phyloP scores from a whole-genome alignment of 2,329 filamentous ascomycete species.

The Epichloe festucae region DNA sequence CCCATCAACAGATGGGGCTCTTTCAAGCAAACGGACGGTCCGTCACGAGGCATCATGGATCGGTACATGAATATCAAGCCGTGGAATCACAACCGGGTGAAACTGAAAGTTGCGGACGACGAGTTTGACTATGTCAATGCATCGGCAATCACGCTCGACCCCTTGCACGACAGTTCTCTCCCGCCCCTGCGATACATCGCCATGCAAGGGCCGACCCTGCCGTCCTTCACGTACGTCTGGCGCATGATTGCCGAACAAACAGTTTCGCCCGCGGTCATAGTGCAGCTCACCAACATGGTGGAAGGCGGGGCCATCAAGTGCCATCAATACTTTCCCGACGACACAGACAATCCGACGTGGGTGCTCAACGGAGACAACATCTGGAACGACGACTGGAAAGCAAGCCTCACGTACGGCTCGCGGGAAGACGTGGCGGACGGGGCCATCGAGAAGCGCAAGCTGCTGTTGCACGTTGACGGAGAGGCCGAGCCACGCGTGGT shows the following conservation, averaged over 20 bases:
- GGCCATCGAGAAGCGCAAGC: slow-evolving; percentile 60
- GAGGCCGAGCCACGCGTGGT: slow-evolving; percentile 43
- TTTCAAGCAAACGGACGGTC: slow-evolving; percentile 21
- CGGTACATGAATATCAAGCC: slow-evolving; percentile 84
- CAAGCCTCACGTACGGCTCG: slow-evolving; percentile 54
- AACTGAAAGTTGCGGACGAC: slow-evolving; percentile 62
- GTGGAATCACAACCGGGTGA: slow-evolving; percentile 76
- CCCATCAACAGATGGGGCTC: slow-evolving; percentile 21
- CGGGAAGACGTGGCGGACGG: slow-evolving; percentile 41
- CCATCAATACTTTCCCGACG: slow-evolving; percentile 69
- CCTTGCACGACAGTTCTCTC: slow-evolving; percentile 23
- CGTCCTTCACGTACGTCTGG: slow-evolving; percentile 74
- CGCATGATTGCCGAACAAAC: slow-evolving; percentile 84
- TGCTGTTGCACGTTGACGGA: slow-evolving; percentile 43
- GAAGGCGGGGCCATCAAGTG: slow-evolving; percentile 74
- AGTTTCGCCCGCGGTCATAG: slow-evolving; percentile 61
- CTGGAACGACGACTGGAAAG: slow-evolving; percentile 54
- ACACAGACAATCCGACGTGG: slow-evolving; percentile 37
- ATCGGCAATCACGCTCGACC: slow-evolving; percentile 50
- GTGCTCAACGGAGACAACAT: slow-evolving; percentile 50
- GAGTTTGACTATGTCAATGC: slow-evolving; percentile 73
- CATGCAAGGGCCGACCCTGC: slow-evolving; percentile 77
- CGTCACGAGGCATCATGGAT: slow-evolving; percentile 41
- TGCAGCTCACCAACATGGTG: slow-evolving; percentile 87
- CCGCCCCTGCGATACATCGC: slow-evolving; percentile 62